Evolutionary conservation across 2,329 filamentous ascomycete genomes (phyloP).

Genomic region (Chrysoporthe cubensis): DNA sequence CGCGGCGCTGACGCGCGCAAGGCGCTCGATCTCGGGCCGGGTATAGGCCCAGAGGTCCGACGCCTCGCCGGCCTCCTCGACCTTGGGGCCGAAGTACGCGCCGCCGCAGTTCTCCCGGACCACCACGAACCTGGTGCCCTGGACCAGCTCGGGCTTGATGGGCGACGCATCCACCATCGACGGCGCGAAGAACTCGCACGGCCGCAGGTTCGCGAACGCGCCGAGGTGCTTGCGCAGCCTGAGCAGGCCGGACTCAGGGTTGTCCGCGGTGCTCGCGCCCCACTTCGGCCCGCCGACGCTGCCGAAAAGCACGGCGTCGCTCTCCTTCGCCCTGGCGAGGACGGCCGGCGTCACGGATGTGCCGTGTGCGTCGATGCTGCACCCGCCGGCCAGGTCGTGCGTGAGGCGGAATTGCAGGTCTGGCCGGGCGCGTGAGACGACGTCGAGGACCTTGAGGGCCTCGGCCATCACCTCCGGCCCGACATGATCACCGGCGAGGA

Average conservation of each 20-base stretch:
- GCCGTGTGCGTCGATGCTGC: conserved; percentile 74
- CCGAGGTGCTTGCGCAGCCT: conserved; percentile 45
- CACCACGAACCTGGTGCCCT: conserved; percentile 52
- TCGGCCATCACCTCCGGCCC: conserved; percentile 52
- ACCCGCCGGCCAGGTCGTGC: conserved; percentile 36
- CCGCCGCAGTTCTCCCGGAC: conserved; percentile 56
- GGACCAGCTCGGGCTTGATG: conserved; percentile 49
- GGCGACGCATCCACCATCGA: conserved; percentile 46
- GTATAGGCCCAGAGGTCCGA: conserved; percentile 54
- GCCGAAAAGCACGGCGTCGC: conserved; percentile 88
- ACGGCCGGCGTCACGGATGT: conserved; percentile 81
- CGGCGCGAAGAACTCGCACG: conserved; percentile 50
- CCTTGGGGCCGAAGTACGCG: conserved; percentile 49
- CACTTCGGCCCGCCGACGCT: conserved; percentile 97
- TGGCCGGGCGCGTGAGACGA: conserved; percentile 41
- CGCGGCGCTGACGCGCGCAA: conserved; percentile 50
- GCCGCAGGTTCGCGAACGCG: conserved; percentile 55
- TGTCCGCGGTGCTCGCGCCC: conserved; percentile 38
- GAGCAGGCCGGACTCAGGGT: conserved; percentile 49
- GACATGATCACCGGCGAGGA: conserved; percentile 51
- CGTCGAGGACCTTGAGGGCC: conserved; percentile 50
- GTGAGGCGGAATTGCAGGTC: conserved; percentile 36
- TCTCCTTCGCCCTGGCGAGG: conserved; percentile 78
- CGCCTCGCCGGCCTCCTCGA: conserved; percentile 32
- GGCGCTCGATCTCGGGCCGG: conserved; percentile 49